A percentile compares a stretch with the other conserved stretches of the same genome.
Conservation (phyloP, 2,329 filamentous ascomycete species). For the Parafenestella ontariensis region DNA sequence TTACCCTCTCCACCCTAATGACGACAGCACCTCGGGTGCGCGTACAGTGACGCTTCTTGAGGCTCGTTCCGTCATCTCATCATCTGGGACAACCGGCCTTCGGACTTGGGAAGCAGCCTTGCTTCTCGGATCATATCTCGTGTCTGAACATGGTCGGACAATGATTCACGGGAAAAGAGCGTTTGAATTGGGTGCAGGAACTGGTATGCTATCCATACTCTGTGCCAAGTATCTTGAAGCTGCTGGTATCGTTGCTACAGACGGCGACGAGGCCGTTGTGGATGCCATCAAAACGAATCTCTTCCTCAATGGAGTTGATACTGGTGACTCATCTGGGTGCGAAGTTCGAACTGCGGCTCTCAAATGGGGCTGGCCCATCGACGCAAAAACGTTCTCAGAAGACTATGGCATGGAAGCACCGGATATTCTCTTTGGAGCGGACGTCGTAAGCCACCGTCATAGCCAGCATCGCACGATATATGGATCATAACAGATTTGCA, state of each 20-base stretch:
- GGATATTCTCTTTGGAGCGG: slow-evolving; percentile 76
- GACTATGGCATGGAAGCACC: slow-evolving; percentile 55
- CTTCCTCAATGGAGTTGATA: slow-evolving; percentile 70
- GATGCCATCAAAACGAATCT: slow-evolving; percentile 71
- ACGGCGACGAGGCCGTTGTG: slow-evolving; percentile 76
- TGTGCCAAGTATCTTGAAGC: slow-evolving; percentile 72
- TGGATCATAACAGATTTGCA: slow-evolving; percentile 42
- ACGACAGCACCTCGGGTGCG: slow-evolving; percentile 26
- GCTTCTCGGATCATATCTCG: slow-evolving; percentile 74
- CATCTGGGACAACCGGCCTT: slow-evolving; percentile 75
- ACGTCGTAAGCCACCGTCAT: slow-evolving; percentile 61
- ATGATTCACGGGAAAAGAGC: slow-evolving; percentile 64
- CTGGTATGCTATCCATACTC: slow-evolving; percentile 76
- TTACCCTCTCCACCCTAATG: slow-evolving; percentile 36
- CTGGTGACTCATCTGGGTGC: slow-evolving; percentile 38
- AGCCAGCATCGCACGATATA: slow-evolving; percentile 9
- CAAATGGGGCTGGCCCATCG: slow-evolving; percentile 68
- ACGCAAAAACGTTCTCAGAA: slow-evolving; percentile 65
- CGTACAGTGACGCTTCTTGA: slow-evolving; percentile 70
- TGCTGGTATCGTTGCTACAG: slow-evolving; percentile 69
- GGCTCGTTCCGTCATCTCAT: slow-evolving; percentile 71
- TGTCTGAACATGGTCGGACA: slow-evolving; percentile 49
- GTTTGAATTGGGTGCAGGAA: slow-evolving; percentile 78
- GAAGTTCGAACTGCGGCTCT: slow-evolving; percentile 62
- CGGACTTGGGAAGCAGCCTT: slow-evolving; percentile 84